phyloP scores from a whole-genome alignment of 2,329 filamentous ascomycete species.

The Aspergillus persii region DNA sequence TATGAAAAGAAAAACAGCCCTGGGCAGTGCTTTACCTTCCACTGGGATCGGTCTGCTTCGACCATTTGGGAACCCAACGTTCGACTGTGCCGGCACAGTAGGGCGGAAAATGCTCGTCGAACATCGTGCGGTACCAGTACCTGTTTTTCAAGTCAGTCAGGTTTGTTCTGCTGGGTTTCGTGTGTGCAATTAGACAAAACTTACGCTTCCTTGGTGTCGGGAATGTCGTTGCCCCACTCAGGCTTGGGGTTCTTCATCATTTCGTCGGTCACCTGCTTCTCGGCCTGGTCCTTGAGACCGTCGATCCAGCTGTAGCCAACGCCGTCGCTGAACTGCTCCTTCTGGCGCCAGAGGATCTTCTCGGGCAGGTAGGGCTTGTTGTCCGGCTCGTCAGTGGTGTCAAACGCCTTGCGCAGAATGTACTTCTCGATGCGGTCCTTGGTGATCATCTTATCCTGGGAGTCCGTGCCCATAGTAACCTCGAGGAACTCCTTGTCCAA shows the following conservation, averaged over 20 bases:
- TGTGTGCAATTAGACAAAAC: constrained; percentile 30
- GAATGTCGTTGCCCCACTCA: constrained; percentile 90
- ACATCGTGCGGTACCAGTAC: constrained; percentile 98
- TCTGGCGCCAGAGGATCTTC: constrained; percentile 95
- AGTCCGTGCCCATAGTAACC: constrained; percentile 88
- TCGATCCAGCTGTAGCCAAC: constrained; percentile 99
- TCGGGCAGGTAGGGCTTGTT: constrained; percentile 87
- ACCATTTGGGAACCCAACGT: constrained; percentile 98
- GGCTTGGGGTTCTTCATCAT: constrained; percentile 98
- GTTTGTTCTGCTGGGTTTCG: neutral
- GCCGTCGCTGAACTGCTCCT: constrained; percentile 98
- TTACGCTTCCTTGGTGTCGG: constrained; percentile 93
- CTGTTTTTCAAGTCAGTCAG: constrained; percentile 40
- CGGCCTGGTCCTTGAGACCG: constrained; percentile 89
- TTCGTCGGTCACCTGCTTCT: constrained; percentile 86
- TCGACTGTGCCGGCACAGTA: constrained; percentile 89
- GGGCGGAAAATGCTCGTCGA: constrained; percentile 95
- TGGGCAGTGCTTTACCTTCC: constrained; percentile 63
- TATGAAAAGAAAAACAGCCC: neutral
- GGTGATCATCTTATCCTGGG: constrained; percentile 92
- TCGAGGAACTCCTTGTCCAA: constrained; percentile 97
- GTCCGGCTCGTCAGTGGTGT: constrained; percentile 81
- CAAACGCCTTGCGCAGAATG: constrained; percentile 95
- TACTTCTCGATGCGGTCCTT: constrained; percentile 92
- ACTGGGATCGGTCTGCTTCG: constrained; percentile 90